Evolutionary conservation across 2,329 filamentous ascomycete species (phyloP).

Genomic region (Rhynchosporium agropyri): DNA sequence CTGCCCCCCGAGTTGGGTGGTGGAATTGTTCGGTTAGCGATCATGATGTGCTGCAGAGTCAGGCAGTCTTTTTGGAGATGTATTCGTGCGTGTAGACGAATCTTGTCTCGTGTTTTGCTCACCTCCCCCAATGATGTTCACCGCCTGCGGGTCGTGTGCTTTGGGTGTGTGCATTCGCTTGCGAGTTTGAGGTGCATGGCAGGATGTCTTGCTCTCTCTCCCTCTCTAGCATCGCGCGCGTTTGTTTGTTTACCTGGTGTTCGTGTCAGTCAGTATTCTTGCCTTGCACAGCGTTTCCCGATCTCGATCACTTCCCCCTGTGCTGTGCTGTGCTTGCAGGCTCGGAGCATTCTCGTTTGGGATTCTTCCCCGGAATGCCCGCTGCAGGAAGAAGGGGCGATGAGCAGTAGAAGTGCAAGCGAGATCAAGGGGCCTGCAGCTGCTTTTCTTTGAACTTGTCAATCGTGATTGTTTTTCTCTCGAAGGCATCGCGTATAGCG

Average conservation of each 20-base stretch:
- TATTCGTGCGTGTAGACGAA: background rate
- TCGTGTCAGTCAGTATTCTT: background rate
- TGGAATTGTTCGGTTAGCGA: conserved; percentile 30
- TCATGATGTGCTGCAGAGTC: conserved; percentile 21
- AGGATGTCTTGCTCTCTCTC: background rate
- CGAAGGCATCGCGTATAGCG: background rate
- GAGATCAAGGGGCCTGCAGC: conserved; percentile 27
- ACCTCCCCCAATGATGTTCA: background rate
- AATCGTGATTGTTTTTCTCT: background rate
- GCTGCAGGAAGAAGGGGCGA: background rate
- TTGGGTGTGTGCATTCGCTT: background rate
- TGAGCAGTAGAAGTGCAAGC: conserved; percentile 10
- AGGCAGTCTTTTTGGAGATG: conserved; percentile 3
- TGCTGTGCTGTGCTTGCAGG: background rate
- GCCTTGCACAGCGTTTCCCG: background rate
- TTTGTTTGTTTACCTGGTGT: background rate
- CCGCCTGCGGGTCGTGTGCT: background rate
- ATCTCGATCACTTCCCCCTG: background rate
- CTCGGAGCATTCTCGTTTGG: background rate
- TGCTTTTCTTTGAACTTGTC: background rate
- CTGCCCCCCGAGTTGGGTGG: background rate
- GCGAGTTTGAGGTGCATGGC: background rate
- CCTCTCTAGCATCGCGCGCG: too few relatives aligned
- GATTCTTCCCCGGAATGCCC: background rate
- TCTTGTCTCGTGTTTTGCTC: background rate